Percentiles rank a stretch among this genome's conserved stretches.
phyloP scores from a whole-genome alignment of 257 asterid species.

The Ocimum tenuiflorum region DNA sequence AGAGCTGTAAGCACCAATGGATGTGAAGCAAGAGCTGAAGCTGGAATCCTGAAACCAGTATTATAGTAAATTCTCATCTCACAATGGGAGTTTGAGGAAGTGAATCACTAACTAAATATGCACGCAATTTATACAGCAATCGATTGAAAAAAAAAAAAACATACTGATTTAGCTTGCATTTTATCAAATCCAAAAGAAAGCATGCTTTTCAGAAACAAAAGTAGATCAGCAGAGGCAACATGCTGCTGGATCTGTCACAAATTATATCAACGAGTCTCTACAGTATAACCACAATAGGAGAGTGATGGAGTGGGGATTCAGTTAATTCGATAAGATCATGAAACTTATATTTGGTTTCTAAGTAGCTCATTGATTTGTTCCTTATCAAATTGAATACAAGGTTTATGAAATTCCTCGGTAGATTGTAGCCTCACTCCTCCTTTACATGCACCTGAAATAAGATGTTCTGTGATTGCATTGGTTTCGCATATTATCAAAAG shows the following conservation, averaged over 20 bases:
- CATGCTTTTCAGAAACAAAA: slow-evolving; percentile 1
- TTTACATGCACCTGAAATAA: slow-evolving; percentile 6
- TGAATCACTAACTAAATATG: slow-evolving; percentile 13
- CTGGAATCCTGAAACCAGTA: slow-evolving; percentile 74
- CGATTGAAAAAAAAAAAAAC: slow-evolving; percentile 5
- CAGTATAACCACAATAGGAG: slow-evolving; percentile 1
- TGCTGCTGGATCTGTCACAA: background rate
- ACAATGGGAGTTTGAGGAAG: slow-evolving; percentile 13
- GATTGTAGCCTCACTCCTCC: background rate
- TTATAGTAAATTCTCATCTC: slow-evolving; percentile 17
- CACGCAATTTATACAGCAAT: background rate
- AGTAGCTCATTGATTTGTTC: background rate
- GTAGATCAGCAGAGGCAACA: background rate
- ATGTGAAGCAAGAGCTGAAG: slow-evolving; percentile 81
- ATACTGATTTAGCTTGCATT: slow-evolving; percentile 13
- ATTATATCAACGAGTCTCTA: slow-evolving; percentile 1
- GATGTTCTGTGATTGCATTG: background rate
- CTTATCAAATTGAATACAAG: background rate
- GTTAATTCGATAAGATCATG: background rate
- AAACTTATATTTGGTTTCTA: background rate
- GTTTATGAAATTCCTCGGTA: slow-evolving; percentile 2
- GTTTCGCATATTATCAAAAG: background rate
- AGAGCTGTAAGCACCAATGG: slow-evolving; percentile 84
- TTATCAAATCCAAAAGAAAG: slow-evolving; percentile 2
- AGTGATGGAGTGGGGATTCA: background rate